Percentiles rank a stretch among this genome's conserved stretches.
phyloP scores from a whole-genome alignment of 2,329 filamentous ascomycete genomes.

The Cladosporium sp. region DNA sequence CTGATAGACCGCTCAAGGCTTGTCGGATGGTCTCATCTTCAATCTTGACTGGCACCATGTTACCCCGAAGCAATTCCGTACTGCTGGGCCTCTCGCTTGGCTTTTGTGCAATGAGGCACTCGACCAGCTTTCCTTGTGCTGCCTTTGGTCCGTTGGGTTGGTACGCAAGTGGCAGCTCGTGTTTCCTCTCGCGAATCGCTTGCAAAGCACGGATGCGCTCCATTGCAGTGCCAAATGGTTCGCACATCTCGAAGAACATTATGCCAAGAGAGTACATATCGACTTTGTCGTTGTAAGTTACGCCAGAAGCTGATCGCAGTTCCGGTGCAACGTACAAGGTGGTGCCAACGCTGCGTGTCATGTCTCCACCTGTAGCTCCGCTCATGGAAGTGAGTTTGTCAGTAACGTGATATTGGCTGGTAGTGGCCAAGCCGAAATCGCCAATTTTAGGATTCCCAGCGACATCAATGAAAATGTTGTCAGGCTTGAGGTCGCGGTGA shows the following conservation, averaged over 20 bases:
- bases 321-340: constrained; percentile 93
- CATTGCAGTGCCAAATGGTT: constrained; percentile 62
- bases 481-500: constrained; percentile 93
- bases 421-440: constrained; percentile 93
- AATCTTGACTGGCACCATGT: constrained; percentile 85
- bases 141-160: constrained; percentile 65
- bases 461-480: constrained; percentile 95
- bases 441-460: constrained; percentile 92
- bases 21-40: constrained; percentile 89
- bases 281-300: constrained; percentile 87
- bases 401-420: constrained; percentile 68
- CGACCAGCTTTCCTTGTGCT: constrained; percentile 74
- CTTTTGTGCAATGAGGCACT: constrained; percentile 77
- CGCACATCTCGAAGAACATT: constrained; percentile 98
- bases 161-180: constrained; percentile 73
- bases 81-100: constrained; percentile 82
- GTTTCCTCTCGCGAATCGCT: constrained; percentile 66
- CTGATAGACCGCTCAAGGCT: constrained; percentile 76
- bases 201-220: constrained; percentile 68
- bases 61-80: constrained; percentile 77
- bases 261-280: constrained; percentile 99
- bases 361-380: constrained; percentile 51
- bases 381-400: constrained; percentile 53
- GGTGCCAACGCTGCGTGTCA: constrained; percentile 73
- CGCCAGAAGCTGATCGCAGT: constrained; percentile 72